These are phyloP conservation scores for Talaromyces islandicus DNA, from an alignment of 2,329 filamentous ascomycete species.

Conservation along the genomic window DNA sequence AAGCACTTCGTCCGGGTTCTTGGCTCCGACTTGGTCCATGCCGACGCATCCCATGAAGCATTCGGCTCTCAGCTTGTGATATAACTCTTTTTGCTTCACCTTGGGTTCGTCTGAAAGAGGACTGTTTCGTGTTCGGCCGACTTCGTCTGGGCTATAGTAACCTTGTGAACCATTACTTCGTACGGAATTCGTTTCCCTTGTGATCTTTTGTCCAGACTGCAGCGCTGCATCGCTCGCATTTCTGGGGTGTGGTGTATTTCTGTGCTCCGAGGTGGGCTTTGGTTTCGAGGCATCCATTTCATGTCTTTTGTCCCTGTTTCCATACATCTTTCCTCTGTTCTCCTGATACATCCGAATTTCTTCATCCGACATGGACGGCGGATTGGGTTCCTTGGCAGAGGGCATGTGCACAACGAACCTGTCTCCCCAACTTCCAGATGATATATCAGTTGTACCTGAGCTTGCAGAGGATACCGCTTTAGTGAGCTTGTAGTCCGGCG, in stretches of 20 bases:
- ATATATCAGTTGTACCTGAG: slow-evolving; percentile 22
- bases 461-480: slow-evolving; percentile 24
- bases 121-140: slow-evolving; percentile 31
- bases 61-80: slow-evolving; percentile 21
- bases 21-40: slow-evolving; percentile 27
- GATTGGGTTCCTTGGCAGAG: slow-evolving; percentile 36
- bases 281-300: slow-evolving; percentile 11
- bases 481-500: slow-evolving; percentile 13
- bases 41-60: slow-evolving; percentile 38
- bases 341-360: slow-evolving; percentile 36
- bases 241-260: background rate
- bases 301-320: slow-evolving; percentile 18
- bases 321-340: slow-evolving; percentile 21
- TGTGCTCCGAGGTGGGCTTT: slow-evolving; percentile 24
- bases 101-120: slow-evolving; percentile 30
- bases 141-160: slow-evolving; percentile 35
- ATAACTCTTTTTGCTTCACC: slow-evolving; percentile 17
- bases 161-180: slow-evolving; percentile 9
- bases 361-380: slow-evolving; percentile 31
- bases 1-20: slow-evolving; percentile 33
- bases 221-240: background rate
- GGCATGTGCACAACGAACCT: slow-evolving; percentile 40
- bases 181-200: slow-evolving; percentile 3
- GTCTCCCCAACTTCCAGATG: slow-evolving; percentile 33
- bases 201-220: slow-evolving; percentile 1